These are phyloP conservation scores for Daldinia loculata DNA, from an alignment of 495 filamentous ascomycete genomes.

Conservation along the genomic window DNA sequence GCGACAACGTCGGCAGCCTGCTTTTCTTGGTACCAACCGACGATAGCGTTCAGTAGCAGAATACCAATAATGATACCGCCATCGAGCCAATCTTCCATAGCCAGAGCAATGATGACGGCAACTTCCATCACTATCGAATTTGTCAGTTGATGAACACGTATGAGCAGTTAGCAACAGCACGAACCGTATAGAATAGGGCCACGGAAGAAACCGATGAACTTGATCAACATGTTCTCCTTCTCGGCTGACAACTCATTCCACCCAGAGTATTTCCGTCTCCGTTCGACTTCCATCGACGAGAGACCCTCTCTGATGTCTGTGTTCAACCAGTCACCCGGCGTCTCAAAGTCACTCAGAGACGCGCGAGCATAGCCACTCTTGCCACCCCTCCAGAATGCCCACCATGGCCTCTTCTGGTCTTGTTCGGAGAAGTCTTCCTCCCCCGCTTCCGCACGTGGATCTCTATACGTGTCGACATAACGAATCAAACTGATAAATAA, in stretches of 20 bases:
- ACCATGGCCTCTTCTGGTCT: slow-evolving; percentile 59
- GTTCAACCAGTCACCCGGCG: slow-evolving; percentile 68
- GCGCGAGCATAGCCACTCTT: slow-evolving; percentile 49
- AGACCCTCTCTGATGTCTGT: slow-evolving; percentile 76
- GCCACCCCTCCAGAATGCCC: slow-evolving; percentile 62
- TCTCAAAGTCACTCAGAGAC: slow-evolving; percentile 57
- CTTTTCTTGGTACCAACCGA: slow-evolving; percentile 89
- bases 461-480: slow-evolving; percentile 73
- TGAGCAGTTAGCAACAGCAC: slow-evolving; percentile 38
- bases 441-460: slow-evolving; percentile 65
- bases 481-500: slow-evolving; percentile 56
- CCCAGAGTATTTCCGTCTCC: slow-evolving; percentile 70
- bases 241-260: slow-evolving; percentile 79
- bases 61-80: slow-evolving; percentile 85
- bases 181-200: slow-evolving; percentile 84
- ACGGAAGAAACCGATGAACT: slow-evolving; percentile 81
- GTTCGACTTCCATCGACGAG: slow-evolving; percentile 66
- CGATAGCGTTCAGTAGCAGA: slow-evolving; percentile 75
- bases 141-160: slow-evolving; percentile 39
- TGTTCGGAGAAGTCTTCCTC: slow-evolving; percentile 59
- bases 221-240: slow-evolving; percentile 79
- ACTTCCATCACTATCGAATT: slow-evolving; percentile 75
- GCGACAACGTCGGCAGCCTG: slow-evolving; percentile 85
- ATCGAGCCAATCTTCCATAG: slow-evolving; percentile 82
- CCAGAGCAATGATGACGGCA: slow-evolving; percentile 78